These are phyloP conservation scores for Aspergillus tubingensis DNA, from an alignment of 2,329 filamentous ascomycete species.

Conservation along the genomic window DNA sequence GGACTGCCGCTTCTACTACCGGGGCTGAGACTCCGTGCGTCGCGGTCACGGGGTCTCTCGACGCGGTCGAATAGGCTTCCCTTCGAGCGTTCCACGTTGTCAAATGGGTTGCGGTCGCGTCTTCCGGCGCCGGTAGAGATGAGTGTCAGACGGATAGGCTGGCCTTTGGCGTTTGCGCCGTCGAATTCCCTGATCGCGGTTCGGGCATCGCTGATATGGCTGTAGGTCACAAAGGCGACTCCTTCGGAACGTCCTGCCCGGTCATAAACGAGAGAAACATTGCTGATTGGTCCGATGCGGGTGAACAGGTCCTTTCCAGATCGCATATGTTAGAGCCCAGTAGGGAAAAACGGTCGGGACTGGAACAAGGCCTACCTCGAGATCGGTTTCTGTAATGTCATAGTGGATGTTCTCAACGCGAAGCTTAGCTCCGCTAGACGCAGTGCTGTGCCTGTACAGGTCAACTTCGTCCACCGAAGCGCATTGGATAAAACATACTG, in stretches of 20 bases:
- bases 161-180: conserved; percentile 85
- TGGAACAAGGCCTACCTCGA: conserved; percentile 59
- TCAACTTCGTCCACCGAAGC: neutral
- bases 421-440: conserved; percentile 66
- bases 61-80: conserved; percentile 69
- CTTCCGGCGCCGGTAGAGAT: conserved; percentile 51
- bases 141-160: conserved; percentile 75
- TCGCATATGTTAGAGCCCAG: neutral
- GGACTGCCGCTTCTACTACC: conserved; percentile 35
- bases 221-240: conserved; percentile 80
- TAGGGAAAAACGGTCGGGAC: neutral
- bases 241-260: conserved; percentile 86
- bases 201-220: conserved; percentile 68
- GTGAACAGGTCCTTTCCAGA: conserved; percentile 72
- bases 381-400: conserved; percentile 80
- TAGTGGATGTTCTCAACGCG: conserved; percentile 91
- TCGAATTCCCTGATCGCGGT: conserved; percentile 79
- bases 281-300: conserved; percentile 71
- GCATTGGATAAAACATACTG: conserved; percentile 31
- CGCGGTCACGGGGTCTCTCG: conserved; percentile 46
- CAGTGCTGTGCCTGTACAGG: conserved; percentile 42
- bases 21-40: conserved; percentile 47
- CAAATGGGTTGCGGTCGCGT: conserved; percentile 49
- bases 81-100: conserved; percentile 51
- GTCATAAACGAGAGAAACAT: conserved; percentile 76